A percentile compares a stretch with the other conserved stretches of the same genome.
Conservation (phyloP, 2,329 filamentous ascomycete genomes). For the Elsinoe necatrix region DNA sequence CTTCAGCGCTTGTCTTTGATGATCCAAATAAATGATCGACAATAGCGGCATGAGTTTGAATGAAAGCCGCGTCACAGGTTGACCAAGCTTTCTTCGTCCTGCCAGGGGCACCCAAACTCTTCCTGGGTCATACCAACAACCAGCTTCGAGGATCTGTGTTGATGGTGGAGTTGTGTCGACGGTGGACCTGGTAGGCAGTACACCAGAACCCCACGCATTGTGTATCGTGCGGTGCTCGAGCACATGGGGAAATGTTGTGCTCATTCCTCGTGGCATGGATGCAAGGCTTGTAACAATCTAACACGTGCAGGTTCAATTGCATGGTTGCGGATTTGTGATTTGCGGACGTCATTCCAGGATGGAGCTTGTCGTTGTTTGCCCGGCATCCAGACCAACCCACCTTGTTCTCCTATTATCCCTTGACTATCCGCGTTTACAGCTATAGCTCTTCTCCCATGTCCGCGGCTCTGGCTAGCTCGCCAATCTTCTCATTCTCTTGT, state of each 20-base stretch:
- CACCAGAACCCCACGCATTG: background rate
- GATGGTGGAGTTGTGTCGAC: too few species aligned
- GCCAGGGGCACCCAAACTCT: constrained; percentile 1
- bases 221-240: background rate
- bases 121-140: background rate
- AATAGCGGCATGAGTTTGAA: background rate
- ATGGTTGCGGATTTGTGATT: background rate
- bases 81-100: constrained; percentile 5
- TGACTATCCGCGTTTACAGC: background rate
- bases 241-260: background rate
- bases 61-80: constrained; percentile 5
- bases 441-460: background rate
- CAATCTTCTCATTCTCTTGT: background rate
- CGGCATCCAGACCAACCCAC: background rate
- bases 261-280: background rate
- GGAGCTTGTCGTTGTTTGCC: background rate
- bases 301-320: background rate
- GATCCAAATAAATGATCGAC: background rate
- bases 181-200: background rate
- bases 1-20: background rate
- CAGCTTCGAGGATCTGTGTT: too few species aligned
- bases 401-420: background rate
- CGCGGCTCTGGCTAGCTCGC: constrained; percentile 5
- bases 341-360: constrained; percentile 11
- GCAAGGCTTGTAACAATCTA: background rate